Percentiles rank a stretch among this genome's conserved stretches.
Evolutionary conservation across 495 filamentous ascomycete genomes (phyloP).

Genomic region (Sordaria brevicollis): DNA sequence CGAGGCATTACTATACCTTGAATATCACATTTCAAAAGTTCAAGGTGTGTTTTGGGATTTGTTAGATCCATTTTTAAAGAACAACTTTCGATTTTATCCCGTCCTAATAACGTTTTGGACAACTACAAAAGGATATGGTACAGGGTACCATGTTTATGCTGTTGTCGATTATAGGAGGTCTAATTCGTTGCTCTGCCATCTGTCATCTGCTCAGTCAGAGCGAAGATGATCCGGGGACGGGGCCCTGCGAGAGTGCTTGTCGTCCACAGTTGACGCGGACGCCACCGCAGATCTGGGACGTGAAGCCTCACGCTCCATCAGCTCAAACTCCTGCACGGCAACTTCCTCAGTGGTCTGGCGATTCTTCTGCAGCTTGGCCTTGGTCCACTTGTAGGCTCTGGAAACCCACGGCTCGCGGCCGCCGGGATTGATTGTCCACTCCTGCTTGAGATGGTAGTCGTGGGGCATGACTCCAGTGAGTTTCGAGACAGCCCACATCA

Average conservation of each 20-base stretch:
- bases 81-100: no score
- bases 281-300: not conserved
- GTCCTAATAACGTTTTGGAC: no score
- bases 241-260: not conserved
- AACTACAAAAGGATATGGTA: no score
- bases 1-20: no score
- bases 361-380: not conserved
- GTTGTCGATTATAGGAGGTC: no score
- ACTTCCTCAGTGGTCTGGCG: not conserved
- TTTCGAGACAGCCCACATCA: constrained; percentile 46
- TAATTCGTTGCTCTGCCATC: not conserved
- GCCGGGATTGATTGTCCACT: constrained; percentile 54
- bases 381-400: constrained; percentile 5
- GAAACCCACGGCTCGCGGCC: constrained; percentile 25
- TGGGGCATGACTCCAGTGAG: constrained; percentile 51
- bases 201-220: not conserved
- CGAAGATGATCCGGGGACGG: not conserved
- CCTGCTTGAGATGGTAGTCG: constrained; percentile 63
- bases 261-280: not conserved
- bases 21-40: no score
- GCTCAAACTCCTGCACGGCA: not conserved
- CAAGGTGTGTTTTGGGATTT: no score
- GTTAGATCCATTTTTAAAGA: no score
- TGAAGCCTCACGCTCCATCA: not conserved
- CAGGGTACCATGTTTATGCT: no score